Conservation (phyloP, 164 flowering plant species). For the Santalum album region DNA sequence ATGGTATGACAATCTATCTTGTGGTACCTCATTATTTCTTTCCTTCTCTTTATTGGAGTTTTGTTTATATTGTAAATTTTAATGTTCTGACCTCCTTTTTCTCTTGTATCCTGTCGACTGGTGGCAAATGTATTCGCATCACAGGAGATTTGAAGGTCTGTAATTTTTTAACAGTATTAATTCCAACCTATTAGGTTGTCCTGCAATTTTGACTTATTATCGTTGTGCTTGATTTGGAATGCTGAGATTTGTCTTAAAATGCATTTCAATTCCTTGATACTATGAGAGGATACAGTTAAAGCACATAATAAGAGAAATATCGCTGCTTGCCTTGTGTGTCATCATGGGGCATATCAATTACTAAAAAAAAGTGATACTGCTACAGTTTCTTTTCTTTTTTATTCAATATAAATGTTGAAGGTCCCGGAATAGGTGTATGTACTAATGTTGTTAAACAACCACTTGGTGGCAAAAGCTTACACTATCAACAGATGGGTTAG, state of each 20-base stretch:
- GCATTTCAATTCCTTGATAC: too few species aligned
- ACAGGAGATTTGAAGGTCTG: slow-evolving; percentile 87
- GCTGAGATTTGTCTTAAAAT: neutral
- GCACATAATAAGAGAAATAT: too few species aligned
- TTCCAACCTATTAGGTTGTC: neutral
- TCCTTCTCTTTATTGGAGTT: neutral
- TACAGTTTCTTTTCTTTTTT: too few species aligned
- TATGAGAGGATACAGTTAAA: too few species aligned
- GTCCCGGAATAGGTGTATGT: too few species aligned
- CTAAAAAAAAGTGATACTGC: too few species aligned
- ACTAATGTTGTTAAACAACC: too few species aligned
- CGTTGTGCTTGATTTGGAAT: neutral
- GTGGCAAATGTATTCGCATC: slow-evolving; percentile 13
- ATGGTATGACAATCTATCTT: slow-evolving; percentile 38
- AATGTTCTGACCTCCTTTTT: slow-evolving; percentile 8
- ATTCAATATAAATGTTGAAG: too few species aligned
- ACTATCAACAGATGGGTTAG: too few species aligned
- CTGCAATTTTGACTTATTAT: neutral
- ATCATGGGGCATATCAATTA: too few species aligned
- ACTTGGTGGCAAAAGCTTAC: too few species aligned
- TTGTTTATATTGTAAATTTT: neutral
- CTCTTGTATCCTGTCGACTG: neutral
- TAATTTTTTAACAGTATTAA: slow-evolving; percentile 5
- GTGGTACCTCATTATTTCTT: neutral
- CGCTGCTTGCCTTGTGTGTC: too few species aligned